Evolutionary conservation across 2,329 filamentous ascomycete genomes (phyloP).

Genomic region (Exophiala spinifera): DNA sequence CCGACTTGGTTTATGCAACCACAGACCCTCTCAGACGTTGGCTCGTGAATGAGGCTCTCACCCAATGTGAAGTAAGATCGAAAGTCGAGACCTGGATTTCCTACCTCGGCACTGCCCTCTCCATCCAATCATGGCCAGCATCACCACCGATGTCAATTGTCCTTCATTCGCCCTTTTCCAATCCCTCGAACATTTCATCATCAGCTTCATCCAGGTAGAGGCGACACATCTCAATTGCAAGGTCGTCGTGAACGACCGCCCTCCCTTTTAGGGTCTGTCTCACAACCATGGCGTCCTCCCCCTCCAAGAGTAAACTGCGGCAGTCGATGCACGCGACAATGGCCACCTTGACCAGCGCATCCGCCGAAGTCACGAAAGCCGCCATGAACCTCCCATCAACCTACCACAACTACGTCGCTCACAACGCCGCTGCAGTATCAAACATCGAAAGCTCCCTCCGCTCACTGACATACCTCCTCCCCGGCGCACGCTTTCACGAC

Average conservation of each 20-base stretch:
- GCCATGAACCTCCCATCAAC: conserved; percentile 25
- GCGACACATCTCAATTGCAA: neutral
- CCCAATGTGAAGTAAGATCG: too few species aligned
- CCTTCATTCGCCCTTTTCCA: neutral
- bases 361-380: conserved; percentile 21
- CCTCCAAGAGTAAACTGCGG: conserved; percentile 17
- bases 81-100: too few species aligned
- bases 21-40: too few species aligned
- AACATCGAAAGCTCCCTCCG: conserved; percentile 92
- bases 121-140: neutral
- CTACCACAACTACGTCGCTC: conserved; percentile 88
- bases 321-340: conserved; percentile 23
- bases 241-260: neutral
- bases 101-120: neutral
- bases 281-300: conserved; percentile 22
- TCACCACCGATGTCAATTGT: too few species aligned
- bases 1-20: too few species aligned
- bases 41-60: too few species aligned
- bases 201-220: neutral
- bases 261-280: neutral
- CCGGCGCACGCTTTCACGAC: conserved; percentile 62
- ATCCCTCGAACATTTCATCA: neutral
- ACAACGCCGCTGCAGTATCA: conserved; percentile 88
- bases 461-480: conserved; percentile 93
- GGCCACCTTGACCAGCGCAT: conserved; percentile 20